Evolutionary conservation across 306 rosid species (phyloP).

Genomic region (Prunus persica): Prunus_persica_NCBIv2 NC_034009.1:32926501-32927000

Average conservation of each 20-base stretch:
- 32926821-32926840: not conserved
- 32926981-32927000: not conserved
- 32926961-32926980: not conserved
- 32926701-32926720: slow-evolving; percentile 3
- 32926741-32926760: not conserved
- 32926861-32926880: not conserved
- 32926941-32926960: not conserved
- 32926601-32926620: not conserved
- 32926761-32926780: no score
- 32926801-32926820: not conserved
- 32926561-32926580: not conserved
- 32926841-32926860: not conserved
- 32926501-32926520: slow-evolving; percentile 31
- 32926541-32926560: slow-evolving; percentile 40
- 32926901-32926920: not conserved
- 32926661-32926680: not conserved
- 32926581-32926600: not conserved
- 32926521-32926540: slow-evolving; percentile 31
- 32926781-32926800: not conserved
- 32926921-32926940: not conserved
- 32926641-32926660: not conserved
- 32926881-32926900: not conserved
- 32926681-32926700: not conserved
- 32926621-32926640: not conserved
- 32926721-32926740: not conserved